Base-by-base conservation (phyloP, 495 filamentous ascomycete genomes). In the Hypoxylon crocopeplum region DNA sequence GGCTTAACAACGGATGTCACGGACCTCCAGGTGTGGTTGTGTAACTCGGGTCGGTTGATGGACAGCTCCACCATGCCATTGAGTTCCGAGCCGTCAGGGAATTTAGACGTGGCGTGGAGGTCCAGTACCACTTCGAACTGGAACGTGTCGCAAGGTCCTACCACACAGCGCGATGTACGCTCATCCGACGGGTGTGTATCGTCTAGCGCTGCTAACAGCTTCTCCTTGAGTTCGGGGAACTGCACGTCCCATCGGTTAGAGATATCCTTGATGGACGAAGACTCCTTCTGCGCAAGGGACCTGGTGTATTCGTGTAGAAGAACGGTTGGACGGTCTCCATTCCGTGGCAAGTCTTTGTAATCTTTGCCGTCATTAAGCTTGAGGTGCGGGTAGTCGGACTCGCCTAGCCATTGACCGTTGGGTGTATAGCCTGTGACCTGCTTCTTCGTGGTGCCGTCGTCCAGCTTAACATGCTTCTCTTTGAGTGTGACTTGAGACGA, bases 111-210 rank as follows among this genome's bases (percentile, higher is more conserved):
- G 8, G 74, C 70, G 50, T 77, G 75, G 5, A 82, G 48, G 37
- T 80, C 72, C 0, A 84, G 68, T 6, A 73, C 73, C 8, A 74
- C 71, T 30, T 81, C 74, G 62, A 84, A 76, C 50, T 83, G 79
- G 46, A 84, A 64, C n/a, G 82, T 74, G 47, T 82, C 78, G 56
- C 77, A 80, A n/a, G 68, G 68, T 6, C 68, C 68, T 17, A 72
- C 63, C 8, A 75, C 56, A 24, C 68, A 69, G 11, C 68, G 67
- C 3, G 60, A 60, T 13, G 59, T 59, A 5, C 62, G 66, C 42
- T 72, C 58, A 45, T 77, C 76, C 19, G 67, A 52, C 15, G 67
- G 48, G 27, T 68, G 41, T 21, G 71, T 66, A 36, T 68, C 64
- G 19, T 67, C 63, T 4, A 74, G 61, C 24, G 74, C 69, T 22